Base-by-base conservation (phyloP, 208 protist genomes). In the Naegleria gruberi region DNA sequence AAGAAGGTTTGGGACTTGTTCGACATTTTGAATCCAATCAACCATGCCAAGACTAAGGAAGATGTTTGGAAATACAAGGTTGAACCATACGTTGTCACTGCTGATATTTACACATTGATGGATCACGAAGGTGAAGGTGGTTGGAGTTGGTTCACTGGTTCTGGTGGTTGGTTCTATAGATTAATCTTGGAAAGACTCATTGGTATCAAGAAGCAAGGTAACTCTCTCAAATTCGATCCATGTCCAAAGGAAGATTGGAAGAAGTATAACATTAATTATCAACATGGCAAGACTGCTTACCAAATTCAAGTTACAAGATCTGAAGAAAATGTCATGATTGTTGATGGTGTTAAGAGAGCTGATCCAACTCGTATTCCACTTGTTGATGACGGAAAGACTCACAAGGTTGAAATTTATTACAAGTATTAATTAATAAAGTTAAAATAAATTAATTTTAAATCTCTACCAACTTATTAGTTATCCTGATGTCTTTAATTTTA, bases 21-120 rank as follows among this genome's bases (percentile, higher is more conserved):
- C 26, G 87, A 90, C 37, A 82, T 90, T n/a, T 85, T 90, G 43
- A 90, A 90, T 90, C 87, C 87, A 90, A 90, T 90, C 87, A 82
- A 74, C n/a, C 87, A 90, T 41, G 40, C 87, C 10, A 82, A 41
- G 43, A 90, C 87, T 0, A 84, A 55, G 12, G n/a, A 90, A 37
- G 87, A 90, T 37, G 19, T 90, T 6, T n/a, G 40, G 23, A 45
- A 46, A 17, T 90, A 90, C 47, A 55, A 43, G 15, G 87, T 82
- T 46, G 87, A 90, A 84, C 87, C 87, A 23, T 90, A 90, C 41
- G 87, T 84, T 51, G 77, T 90, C 30, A 41, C 87, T 26, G 87
- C 87, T 19, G 87, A 90, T 90, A 42, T 90, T n/a, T 90, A 90
- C 45, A 90, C 77, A 40, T 30, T 90, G 5, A 46, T 43, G 41